A percentile compares a stretch with the other conserved stretches of the same genome.
Conservation (phyloP, 768 basidiomycete species). For the Termitomyces sp. region DNA sequence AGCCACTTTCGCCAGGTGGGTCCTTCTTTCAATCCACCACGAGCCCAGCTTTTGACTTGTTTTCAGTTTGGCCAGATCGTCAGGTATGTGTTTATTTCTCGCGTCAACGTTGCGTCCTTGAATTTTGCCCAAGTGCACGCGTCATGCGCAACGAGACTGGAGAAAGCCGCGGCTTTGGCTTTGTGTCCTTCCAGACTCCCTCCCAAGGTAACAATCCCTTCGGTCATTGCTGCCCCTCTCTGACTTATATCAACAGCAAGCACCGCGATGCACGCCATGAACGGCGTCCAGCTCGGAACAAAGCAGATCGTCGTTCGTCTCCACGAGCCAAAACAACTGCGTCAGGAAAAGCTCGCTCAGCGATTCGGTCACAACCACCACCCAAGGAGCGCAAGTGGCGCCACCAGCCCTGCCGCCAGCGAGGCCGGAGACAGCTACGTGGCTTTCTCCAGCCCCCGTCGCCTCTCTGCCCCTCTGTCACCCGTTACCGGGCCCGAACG, state of each 20-base stretch:
- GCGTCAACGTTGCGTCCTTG: not conserved
- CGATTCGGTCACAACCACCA: slow-evolving; percentile 80
- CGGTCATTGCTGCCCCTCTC: not conserved
- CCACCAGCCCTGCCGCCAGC: slow-evolving; percentile 79
- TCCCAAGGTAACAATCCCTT: slow-evolving; percentile 55
- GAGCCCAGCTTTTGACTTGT: slow-evolving; percentile 8
- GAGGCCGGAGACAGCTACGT: slow-evolving; percentile 74
- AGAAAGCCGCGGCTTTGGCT: slow-evolving; percentile 84
- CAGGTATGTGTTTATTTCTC: slow-evolving; percentile 41
- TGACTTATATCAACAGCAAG: too few species aligned
- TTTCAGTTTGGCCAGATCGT: slow-evolving; percentile 82
- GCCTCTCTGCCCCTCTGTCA: slow-evolving; percentile 11
- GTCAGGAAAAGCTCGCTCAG: slow-evolving; percentile 83
- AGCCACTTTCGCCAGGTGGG: slow-evolving; percentile 75
- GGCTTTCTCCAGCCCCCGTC: slow-evolving; percentile 73
- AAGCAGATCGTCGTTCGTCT: slow-evolving; percentile 83
- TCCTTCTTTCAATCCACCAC: not conserved
- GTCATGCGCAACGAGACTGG: slow-evolving; percentile 87
- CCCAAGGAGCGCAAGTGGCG: slow-evolving; percentile 75
- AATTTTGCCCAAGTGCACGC: slow-evolving; percentile 57
- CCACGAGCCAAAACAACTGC: slow-evolving; percentile 88
- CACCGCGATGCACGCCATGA: slow-evolving; percentile 76
- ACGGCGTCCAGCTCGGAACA: slow-evolving; percentile 61
- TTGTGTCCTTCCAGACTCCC: slow-evolving; percentile 82
- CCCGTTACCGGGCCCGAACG: slow-evolving; percentile 45